phyloP scores from a whole-genome alignment of 352 stramenopile species.

The Phytophthora litchii region DNA sequence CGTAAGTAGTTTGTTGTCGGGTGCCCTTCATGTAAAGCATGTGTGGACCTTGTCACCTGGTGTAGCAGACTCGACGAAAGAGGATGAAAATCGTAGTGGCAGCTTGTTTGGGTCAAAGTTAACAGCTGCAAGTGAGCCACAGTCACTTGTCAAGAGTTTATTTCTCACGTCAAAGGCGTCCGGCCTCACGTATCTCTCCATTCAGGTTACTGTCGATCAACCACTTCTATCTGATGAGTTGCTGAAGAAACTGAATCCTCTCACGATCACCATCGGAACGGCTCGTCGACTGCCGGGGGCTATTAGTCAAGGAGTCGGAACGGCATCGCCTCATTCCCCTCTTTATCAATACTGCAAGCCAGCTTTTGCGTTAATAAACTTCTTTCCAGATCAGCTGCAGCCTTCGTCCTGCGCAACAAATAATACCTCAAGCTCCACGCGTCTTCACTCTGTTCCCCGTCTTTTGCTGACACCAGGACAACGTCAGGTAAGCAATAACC shows the following conservation, averaged over 20 bases:
- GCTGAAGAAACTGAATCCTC: slow-evolving; percentile 59
- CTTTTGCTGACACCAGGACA: slow-evolving; percentile 45
- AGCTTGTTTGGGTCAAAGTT: slow-evolving; percentile 4
- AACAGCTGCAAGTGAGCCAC: slow-evolving; percentile 14
- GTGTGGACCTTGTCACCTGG: slow-evolving; percentile 33
- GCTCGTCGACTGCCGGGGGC: slow-evolving; percentile 60
- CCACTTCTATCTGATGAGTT: slow-evolving; percentile 50
- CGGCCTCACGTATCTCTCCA: slow-evolving; percentile 53
- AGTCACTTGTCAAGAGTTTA: slow-evolving; percentile 24
- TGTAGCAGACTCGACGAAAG: background rate
- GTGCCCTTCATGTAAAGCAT: slow-evolving; percentile 48
- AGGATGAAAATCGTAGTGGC: background rate
- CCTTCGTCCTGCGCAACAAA: background rate
- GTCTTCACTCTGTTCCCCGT: slow-evolving; percentile 22
- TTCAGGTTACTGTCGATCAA: slow-evolving; percentile 57
- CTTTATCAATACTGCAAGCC: slow-evolving; percentile 57
- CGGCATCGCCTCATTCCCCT: slow-evolving; percentile 42
- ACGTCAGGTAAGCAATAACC: slow-evolving; percentile 36
- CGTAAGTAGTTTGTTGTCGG: slow-evolving; percentile 53
- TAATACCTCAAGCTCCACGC: background rate
- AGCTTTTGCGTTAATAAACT: slow-evolving; percentile 58
- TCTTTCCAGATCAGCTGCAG: slow-evolving; percentile 50
- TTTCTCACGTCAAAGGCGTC: slow-evolving; percentile 33
- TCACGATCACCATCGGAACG: slow-evolving; percentile 61
- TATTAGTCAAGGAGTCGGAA: slow-evolving; percentile 17